Conservation (phyloP, 495 filamentous ascomycete genomes). For the Penicillium manginii region DNA sequence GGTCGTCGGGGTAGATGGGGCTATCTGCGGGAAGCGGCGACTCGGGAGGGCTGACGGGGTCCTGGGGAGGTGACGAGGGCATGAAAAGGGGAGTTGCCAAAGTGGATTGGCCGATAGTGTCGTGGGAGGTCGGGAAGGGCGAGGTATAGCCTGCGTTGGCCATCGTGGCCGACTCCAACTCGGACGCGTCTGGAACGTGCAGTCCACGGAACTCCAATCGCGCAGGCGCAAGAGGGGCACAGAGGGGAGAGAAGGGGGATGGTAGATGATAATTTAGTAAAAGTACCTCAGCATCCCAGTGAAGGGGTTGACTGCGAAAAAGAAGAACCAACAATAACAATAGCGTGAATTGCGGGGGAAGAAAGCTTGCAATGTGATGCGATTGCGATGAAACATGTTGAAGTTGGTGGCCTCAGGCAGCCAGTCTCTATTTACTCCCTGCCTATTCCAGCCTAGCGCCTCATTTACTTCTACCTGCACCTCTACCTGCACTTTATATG, state of each 20-base stretch:
- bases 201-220: conserved; percentile 1
- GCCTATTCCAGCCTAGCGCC: conserved; percentile 27
- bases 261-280: background rate
- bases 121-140: conserved; percentile 48
- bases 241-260: background rate
- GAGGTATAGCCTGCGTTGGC: conserved; percentile 43
- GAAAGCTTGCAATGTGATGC: conserved; percentile 1
- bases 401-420: conserved; percentile 20
- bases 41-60: conserved; percentile 21
- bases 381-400: background rate
- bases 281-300: background rate
- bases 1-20: conserved; percentile 20
- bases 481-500: too few relatives aligned
- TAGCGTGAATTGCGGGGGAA: conserved; percentile 13
- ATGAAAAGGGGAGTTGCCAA: conserved; percentile 45
- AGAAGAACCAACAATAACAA: conserved; percentile 22
- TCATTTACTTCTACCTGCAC: too few relatives aligned
- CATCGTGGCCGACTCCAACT: conserved; percentile 23
- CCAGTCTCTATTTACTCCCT: conserved; percentile 30
- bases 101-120: conserved; percentile 50
- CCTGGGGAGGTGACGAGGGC: conserved; percentile 40
- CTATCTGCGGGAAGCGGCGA: conserved; percentile 33
- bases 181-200: conserved; percentile 27
- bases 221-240: background rate
- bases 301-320: background rate